Percentiles rank a stretch among this genome's conserved stretches.
Evolutionary conservation across 139 green algal genomes (phyloP).

Genomic region (Chlamydomonas sphaeroides): DNA sequence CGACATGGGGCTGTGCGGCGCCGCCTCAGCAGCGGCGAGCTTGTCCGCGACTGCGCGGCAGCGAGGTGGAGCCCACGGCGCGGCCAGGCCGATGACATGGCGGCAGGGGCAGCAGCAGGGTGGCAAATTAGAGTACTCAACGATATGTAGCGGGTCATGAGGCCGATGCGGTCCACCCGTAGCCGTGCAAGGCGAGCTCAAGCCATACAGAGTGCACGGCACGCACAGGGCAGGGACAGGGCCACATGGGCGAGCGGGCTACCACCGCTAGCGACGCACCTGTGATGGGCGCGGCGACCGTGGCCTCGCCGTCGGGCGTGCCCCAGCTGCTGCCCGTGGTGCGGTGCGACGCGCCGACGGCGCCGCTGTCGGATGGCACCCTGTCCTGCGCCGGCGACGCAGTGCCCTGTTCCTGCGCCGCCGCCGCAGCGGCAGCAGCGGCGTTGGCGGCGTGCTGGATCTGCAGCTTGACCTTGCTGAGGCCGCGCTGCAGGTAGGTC

Average conservation of each 20-base stretch:
- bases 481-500: slow-evolving; percentile 33
- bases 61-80: neutral
- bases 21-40: slow-evolving; percentile 24
- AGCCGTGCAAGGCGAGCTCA: too few species aligned
- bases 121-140: too few species aligned
- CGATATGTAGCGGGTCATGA: too few species aligned
- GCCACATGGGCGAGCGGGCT: neutral
- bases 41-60: slow-evolving; percentile 23
- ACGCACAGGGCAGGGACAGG: too few species aligned
- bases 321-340: slow-evolving; percentile 35
- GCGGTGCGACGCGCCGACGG: neutral
- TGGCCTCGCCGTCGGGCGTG: slow-evolving; percentile 22
- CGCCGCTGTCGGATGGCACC: neutral
- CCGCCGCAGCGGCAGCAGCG: neutral
- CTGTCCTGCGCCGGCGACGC: neutral
- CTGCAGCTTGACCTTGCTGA: slow-evolving; percentile 32
- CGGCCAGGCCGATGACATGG: neutral
- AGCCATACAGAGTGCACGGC: too few species aligned
- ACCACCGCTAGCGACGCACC: neutral
- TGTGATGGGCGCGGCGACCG: neutral
- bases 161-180: too few species aligned
- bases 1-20: slow-evolving; percentile 17
- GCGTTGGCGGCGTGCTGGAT: neutral
- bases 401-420: too few species aligned
- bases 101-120: neutral